These are phyloP conservation scores for Chrysanthemum makinoi DNA, from an alignment of 129 eudicot genomes.

Conservation along the genomic window DNA sequence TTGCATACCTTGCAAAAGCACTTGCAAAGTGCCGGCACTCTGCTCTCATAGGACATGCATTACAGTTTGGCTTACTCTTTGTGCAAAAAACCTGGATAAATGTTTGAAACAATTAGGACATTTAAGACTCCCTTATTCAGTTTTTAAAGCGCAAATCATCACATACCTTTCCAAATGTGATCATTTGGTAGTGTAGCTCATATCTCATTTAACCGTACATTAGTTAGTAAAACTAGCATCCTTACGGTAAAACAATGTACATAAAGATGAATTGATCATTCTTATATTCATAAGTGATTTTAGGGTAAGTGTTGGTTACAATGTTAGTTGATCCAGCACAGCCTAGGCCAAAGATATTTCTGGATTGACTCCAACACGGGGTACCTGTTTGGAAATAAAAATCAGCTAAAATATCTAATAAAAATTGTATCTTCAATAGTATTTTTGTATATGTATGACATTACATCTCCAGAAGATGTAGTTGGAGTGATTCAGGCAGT, in stretches of 20 bases:
- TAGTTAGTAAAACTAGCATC: constrained; percentile 9
- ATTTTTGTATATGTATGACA: constrained; percentile 9
- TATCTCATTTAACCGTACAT: constrained; percentile 51
- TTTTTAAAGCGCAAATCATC: not conserved
- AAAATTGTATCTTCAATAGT: not conserved
- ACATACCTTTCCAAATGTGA: constrained; percentile 96
- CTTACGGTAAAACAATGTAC: too few relatives aligned
- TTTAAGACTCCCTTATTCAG: not conserved
- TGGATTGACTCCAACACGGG: constrained; percentile 81
- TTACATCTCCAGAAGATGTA: constrained; percentile 80
- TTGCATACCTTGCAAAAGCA: constrained; percentile 91
- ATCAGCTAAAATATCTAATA: not conserved
- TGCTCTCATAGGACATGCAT: constrained; percentile 93
- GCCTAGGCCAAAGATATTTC: constrained; percentile 86
- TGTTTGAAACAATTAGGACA: not conserved
- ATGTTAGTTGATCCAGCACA: constrained; percentile 78
- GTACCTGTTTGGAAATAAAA: constrained; percentile 43
- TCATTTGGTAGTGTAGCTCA: constrained; percentile 97
- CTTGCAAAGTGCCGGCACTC: constrained; percentile 98
- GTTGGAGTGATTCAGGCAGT: constrained; percentile 75
- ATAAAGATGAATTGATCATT: not conserved
- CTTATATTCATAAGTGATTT: not conserved
- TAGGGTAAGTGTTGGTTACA: constrained; percentile 44
- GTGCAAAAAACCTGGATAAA: constrained; percentile 85
- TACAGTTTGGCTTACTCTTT: constrained; percentile 87